These are phyloP conservation scores for Cladosporium sp. DNA, from an alignment of 2,329 filamentous ascomycete genomes.

Conservation along the genomic window DNA sequence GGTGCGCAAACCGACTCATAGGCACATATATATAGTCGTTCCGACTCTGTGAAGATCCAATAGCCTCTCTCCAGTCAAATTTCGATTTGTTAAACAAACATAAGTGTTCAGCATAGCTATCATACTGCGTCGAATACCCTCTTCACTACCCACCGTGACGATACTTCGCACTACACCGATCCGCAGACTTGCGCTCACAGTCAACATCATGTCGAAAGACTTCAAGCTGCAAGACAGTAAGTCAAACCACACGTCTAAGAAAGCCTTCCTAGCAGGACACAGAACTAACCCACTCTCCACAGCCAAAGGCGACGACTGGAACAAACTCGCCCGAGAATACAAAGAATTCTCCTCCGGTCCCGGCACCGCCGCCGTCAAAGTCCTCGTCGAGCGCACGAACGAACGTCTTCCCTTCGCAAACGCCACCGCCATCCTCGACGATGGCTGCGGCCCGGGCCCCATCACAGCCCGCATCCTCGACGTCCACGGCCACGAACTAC, in stretches of 20 bases:
- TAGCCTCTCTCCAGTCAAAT: no score
- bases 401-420: slow-evolving; percentile 28
- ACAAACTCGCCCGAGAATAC: slow-evolving; percentile 27
- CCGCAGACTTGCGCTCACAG: not conserved
- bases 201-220: not conserved
- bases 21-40: not conserved
- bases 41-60: no score
- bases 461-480: slow-evolving; percentile 30
- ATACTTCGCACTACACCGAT: not conserved
- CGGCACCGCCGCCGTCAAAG: slow-evolving; percentile 24
- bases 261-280: not conserved
- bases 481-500: slow-evolving; percentile 26
- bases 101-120: not conserved
- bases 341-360: slow-evolving; percentile 24
- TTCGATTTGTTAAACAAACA: not conserved
- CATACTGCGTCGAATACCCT: not conserved
- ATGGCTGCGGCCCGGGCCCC: slow-evolving; percentile 36
- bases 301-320: slow-evolving; percentile 30
- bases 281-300: not conserved
- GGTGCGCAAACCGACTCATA: not conserved
- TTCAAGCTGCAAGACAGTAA: slow-evolving; percentile 14
- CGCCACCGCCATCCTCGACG: slow-evolving; percentile 35
- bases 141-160: not conserved
- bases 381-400: slow-evolving; percentile 31
- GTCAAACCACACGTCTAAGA: not conserved